These are phyloP conservation scores for Kalmanozyma brasiliensis DNA, from an alignment of 1,284 basidiomycete genomes.

Conservation along the genomic window DNA sequence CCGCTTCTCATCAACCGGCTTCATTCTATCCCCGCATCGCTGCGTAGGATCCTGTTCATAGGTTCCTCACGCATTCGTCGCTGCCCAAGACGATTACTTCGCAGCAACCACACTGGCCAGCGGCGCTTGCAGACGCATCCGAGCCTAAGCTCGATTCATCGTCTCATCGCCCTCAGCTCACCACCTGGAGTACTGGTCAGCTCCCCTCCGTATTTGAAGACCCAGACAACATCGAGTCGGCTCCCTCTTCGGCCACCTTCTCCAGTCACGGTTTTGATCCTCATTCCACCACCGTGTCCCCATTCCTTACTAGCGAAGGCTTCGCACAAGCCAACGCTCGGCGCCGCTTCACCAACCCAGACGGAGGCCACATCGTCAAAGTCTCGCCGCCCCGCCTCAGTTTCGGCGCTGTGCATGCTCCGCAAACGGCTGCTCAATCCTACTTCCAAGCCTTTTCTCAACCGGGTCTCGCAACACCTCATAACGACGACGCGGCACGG, in stretches of 20 bases:
- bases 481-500: constrained; percentile 19
- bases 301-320: constrained; percentile 14
- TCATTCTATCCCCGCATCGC: too few relatives aligned
- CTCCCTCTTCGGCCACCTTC: constrained; percentile 19
- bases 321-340: constrained; percentile 17
- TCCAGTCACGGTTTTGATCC: constrained; percentile 18
- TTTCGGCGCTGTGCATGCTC: constrained; percentile 26
- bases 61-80: constrained; percentile 19
- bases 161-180: background rate
- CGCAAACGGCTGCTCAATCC: constrained; percentile 8
- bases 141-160: constrained; percentile 9
- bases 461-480: constrained; percentile 8
- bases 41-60: constrained; percentile 33
- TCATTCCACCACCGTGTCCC: constrained; percentile 18
- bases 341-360: constrained; percentile 39
- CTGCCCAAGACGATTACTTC: constrained; percentile 40
- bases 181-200: constrained; percentile 21
- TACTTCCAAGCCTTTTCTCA: constrained; percentile 19
- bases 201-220: constrained; percentile 38
- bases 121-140: constrained; percentile 23
- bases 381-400: constrained; percentile 26
- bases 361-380: constrained; percentile 12
- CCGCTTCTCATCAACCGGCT: too few relatives aligned
- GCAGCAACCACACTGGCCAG: constrained; percentile 35
- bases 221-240: constrained; percentile 18